These are phyloP conservation scores for Citrus sp. DNA, from an alignment of 345 rosid genomes.

Conservation along the genomic window DNA sequence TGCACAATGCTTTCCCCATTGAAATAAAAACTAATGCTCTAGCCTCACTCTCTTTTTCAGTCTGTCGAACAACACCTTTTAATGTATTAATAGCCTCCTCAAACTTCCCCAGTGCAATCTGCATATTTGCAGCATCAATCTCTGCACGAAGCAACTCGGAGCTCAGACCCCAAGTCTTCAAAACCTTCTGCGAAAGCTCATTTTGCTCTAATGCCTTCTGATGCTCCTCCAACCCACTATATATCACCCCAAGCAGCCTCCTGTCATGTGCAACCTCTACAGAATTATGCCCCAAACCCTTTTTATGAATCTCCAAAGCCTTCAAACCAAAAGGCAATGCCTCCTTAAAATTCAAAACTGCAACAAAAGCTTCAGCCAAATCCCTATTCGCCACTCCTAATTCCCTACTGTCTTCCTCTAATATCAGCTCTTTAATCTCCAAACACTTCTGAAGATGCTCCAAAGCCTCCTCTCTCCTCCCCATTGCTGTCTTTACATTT, in stretches of 20 bases:
- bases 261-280: slow-evolving; percentile 88
- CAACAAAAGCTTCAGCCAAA: slow-evolving; percentile 76
- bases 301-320: slow-evolving; percentile 75
- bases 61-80: slow-evolving; percentile 58
- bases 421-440: slow-evolving; percentile 68
- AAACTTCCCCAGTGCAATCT: slow-evolving; percentile 74
- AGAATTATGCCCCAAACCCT: slow-evolving; percentile 63
- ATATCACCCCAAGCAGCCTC: slow-evolving; percentile 82
- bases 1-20: slow-evolving; percentile 75
- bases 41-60: slow-evolving; percentile 70
- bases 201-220: slow-evolving; percentile 88
- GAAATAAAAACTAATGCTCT: slow-evolving; percentile 76
- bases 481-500: slow-evolving; percentile 83
- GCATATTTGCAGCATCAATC: slow-evolving; percentile 89
- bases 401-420: slow-evolving; percentile 72
- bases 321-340: slow-evolving; percentile 68
- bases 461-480: slow-evolving; percentile 89
- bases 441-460: slow-evolving; percentile 67
- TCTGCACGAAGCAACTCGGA: slow-evolving; percentile 70
- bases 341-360: slow-evolving; percentile 81
- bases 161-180: slow-evolving; percentile 78
- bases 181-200: slow-evolving; percentile 62
- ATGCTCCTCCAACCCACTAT: slow-evolving; percentile 83
- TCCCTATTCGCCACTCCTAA: slow-evolving; percentile 72
- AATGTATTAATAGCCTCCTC: slow-evolving; percentile 71